Evolutionary conservation across 2,329 filamentous ascomycete genomes (phyloP).

Genomic region (Colletotrichum endophyticum): DNA sequence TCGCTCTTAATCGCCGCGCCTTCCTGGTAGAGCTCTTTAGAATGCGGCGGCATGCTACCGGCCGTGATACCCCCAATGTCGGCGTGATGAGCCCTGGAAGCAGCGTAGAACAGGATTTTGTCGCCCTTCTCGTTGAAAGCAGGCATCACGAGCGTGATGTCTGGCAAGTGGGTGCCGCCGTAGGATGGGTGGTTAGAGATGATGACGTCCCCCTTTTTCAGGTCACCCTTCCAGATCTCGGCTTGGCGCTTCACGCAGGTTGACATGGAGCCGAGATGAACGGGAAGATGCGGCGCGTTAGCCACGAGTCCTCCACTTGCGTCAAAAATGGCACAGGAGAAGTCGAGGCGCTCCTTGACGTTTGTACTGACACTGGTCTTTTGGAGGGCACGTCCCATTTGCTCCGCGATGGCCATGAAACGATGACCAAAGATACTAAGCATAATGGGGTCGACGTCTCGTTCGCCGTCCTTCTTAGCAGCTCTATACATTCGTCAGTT

Average conservation of each 20-base stretch:
- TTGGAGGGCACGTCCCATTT: conserved; percentile 81
- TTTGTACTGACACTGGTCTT: conserved; percentile 84
- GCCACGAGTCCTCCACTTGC: conserved; percentile 77
- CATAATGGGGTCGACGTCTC: conserved; percentile 71
- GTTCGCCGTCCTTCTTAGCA: conserved; percentile 18
- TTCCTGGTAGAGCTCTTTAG: conserved; percentile 66
- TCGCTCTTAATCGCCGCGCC: conserved; percentile 68
- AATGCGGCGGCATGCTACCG: conserved; percentile 81
- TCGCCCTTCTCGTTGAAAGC: conserved; percentile 70
- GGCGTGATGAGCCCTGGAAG: conserved; percentile 81
- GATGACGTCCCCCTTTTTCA: conserved; percentile 80
- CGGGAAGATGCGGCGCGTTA: conserved; percentile 80
- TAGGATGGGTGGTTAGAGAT: conserved; percentile 86
- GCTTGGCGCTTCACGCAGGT: conserved; percentile 81
- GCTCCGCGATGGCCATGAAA: conserved; percentile 87
- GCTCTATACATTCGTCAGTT: conserved; percentile 20
- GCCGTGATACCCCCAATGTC: conserved; percentile 84
- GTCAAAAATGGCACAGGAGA: conserved; percentile 83
- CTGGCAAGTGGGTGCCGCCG: conserved; percentile 82
- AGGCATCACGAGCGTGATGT: conserved; percentile 82
- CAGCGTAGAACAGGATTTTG: conserved; percentile 82
- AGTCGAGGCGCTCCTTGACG: conserved; percentile 82
- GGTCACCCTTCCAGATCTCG: conserved; percentile 77
- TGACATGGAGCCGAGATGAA: conserved; percentile 83
- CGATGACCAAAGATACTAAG: conserved; percentile 81